A percentile compares a stretch with the other conserved stretches of the same genome.
phyloP scores from a whole-genome alignment of 1,284 basidiomycete species.

The Peniophora sp. region DNA sequence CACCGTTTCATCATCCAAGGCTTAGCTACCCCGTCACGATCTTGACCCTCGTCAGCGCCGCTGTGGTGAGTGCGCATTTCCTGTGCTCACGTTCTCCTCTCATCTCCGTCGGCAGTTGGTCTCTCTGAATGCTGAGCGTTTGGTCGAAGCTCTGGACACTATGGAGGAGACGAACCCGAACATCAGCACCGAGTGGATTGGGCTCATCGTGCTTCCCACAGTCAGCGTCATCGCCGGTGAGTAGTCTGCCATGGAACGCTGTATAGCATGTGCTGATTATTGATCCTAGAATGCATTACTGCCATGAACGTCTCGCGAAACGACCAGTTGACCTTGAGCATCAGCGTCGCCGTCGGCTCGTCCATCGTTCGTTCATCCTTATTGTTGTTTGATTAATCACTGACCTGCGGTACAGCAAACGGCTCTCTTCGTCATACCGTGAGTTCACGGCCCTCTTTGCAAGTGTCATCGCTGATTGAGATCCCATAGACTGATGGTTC shows the following conservation, averaged over 20 bases:
- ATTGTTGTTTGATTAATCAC: conserved; percentile 1
- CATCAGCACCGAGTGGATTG: conserved; percentile 77
- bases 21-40: conserved; percentile 57
- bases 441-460: conserved; percentile 26
- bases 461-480: conserved; percentile 3
- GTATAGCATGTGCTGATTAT: not conserved
- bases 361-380: conserved; percentile 60
- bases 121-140: conserved; percentile 72
- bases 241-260: not conserved
- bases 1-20: conserved; percentile 26
- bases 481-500: conserved; percentile 41
- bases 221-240: conserved; percentile 73
- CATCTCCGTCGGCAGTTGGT: conserved; percentile 35
- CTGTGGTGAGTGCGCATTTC: conserved; percentile 49
- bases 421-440: conserved; percentile 83
- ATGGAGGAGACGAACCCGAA: conserved; percentile 35
- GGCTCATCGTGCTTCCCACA: conserved; percentile 80
- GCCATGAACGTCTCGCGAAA: conserved; percentile 81
- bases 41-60: conserved; percentile 50
- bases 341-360: conserved; percentile 84
- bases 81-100: not conserved
- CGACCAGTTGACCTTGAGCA: conserved; percentile 64
- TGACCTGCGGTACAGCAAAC: conserved; percentile 63
- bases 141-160: conserved; percentile 74
- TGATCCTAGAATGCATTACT: conserved; percentile 51